Conservation (phyloP, 805 yeast species). For the Nakazawaea pomicola region DNA sequence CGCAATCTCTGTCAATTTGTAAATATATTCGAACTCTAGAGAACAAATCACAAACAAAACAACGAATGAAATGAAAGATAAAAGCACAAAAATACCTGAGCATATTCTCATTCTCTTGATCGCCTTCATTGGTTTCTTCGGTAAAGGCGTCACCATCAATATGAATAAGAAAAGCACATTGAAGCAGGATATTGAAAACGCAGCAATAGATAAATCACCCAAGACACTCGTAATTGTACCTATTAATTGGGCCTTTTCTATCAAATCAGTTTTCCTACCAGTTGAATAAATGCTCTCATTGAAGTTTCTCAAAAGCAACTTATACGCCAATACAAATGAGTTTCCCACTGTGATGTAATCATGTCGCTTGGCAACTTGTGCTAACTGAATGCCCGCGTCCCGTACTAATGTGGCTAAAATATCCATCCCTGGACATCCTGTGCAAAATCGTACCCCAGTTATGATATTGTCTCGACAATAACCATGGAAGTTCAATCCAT, state of each 20-base stretch:
- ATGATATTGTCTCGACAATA: conserved; percentile 37
- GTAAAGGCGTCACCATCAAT: background rate
- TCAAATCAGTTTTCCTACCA: conserved; percentile 14
- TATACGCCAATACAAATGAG: conserved; percentile 35
- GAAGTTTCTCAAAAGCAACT: conserved; percentile 26
- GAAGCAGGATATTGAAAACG: background rate
- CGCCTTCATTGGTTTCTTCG: too few relatives aligned
- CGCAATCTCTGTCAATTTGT: conserved; percentile 17
- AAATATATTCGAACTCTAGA: conserved; percentile 20
- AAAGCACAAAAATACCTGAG: too few relatives aligned
- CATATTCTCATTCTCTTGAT: too few relatives aligned
- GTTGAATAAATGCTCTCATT: conserved; percentile 18
- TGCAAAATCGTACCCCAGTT: conserved; percentile 24
- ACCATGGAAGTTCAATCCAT: conserved; percentile 40
- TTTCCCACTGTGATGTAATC: conserved; percentile 34
- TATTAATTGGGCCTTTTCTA: conserved; percentile 21
- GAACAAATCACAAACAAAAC: conserved; percentile 18
- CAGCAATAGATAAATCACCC: conserved; percentile 9
- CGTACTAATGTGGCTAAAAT: conserved; percentile 39
- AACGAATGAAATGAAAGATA: conserved; percentile 14
- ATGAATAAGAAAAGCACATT: background rate
- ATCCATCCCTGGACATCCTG: conserved; percentile 40
- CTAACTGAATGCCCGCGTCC: conserved; percentile 46
- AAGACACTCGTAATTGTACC: conserved; percentile 22
- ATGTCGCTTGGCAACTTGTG: conserved; percentile 33